Conservation (phyloP, 345 rosid genomes). For the Salix viminalis region DNA sequence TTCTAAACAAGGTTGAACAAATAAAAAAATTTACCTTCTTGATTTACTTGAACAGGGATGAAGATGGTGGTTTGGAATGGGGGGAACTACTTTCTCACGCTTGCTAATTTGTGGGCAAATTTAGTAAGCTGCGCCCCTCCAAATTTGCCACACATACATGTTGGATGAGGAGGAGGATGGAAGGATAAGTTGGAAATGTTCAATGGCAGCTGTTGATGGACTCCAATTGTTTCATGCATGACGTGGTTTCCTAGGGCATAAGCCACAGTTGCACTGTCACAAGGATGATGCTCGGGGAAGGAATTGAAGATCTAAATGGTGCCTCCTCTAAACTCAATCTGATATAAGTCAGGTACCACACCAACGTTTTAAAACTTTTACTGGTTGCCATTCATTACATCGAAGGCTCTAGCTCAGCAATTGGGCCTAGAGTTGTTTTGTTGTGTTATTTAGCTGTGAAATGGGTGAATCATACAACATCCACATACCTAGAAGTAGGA, state of each 20-base stretch:
- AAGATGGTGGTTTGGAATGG: constrained; percentile 57
- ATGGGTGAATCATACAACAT: constrained; percentile 24
- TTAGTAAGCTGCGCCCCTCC: constrained; percentile 56
- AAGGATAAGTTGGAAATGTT: background rate
- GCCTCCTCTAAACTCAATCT: background rate
- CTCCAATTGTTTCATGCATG: background rate
- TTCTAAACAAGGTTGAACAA: background rate
- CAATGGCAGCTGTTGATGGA: background rate
- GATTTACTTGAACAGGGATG: constrained; percentile 46
- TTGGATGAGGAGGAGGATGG: constrained; percentile 13
- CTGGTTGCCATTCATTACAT: constrained; percentile 27
- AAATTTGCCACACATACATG: constrained; percentile 32
- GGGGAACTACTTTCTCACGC: constrained; percentile 49
- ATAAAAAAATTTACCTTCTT: background rate
- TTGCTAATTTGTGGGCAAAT: constrained; percentile 88
- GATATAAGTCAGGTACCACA: background rate
- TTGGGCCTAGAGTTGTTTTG: constrained; percentile 17
- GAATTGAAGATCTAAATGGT: constrained; percentile 6
- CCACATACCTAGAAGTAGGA: constrained; percentile 12
- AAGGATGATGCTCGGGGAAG: background rate
- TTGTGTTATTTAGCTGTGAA: constrained; percentile 15
- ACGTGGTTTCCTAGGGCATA: constrained; percentile 7
- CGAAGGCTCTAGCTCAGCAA: constrained; percentile 24
- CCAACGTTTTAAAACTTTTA: background rate
- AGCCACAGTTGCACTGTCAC: background rate